Conservation (phyloP, 1,284 basidiomycete genomes). For the Cronartium quercuum region DNA sequence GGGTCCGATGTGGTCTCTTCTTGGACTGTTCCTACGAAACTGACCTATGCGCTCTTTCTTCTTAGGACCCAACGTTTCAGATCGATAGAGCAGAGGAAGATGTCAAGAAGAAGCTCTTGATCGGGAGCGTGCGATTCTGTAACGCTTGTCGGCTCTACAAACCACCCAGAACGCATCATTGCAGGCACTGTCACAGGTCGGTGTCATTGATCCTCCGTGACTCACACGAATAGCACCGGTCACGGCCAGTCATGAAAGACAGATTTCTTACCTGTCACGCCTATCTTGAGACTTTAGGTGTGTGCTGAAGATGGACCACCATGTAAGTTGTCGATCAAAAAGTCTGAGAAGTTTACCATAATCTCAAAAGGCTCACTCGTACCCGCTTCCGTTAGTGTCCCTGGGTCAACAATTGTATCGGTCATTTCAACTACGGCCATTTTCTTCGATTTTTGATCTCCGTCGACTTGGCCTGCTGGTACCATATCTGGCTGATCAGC, state of each 20-base stretch:
- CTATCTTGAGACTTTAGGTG: slow-evolving; percentile 17
- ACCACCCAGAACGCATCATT: slow-evolving; percentile 49
- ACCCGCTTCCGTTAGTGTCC: slow-evolving; percentile 17
- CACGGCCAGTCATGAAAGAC: not conserved
- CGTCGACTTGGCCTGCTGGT: slow-evolving; percentile 34
- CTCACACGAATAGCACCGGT: not conserved
- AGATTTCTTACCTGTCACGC: not conserved
- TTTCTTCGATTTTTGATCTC: slow-evolving; percentile 34
- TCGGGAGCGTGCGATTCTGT: slow-evolving; percentile 44
- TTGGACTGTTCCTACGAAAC: not conserved
- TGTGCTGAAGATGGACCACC: slow-evolving; percentile 39
- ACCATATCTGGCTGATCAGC: slow-evolving; percentile 39
- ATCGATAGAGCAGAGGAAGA: slow-evolving; percentile 17
- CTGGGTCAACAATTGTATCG: slow-evolving; percentile 38
- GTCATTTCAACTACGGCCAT: slow-evolving; percentile 37
- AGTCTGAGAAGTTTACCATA: not conserved
- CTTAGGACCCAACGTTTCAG: slow-evolving; percentile 7
- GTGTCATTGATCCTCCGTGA: slow-evolving; percentile 41
- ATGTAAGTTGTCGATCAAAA: not conserved
- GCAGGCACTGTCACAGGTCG: slow-evolving; percentile 47
- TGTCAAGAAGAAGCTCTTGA: slow-evolving; percentile 43
- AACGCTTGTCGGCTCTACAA: slow-evolving; percentile 45
- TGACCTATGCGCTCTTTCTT: not conserved
- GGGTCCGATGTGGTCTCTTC: slow-evolving; percentile 57
- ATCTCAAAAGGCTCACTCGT: not conserved